Evolutionary conservation across 1,139 yeast species (phyloP).

Genomic region (Yamadazyma pseudoaaseri): DNA sequence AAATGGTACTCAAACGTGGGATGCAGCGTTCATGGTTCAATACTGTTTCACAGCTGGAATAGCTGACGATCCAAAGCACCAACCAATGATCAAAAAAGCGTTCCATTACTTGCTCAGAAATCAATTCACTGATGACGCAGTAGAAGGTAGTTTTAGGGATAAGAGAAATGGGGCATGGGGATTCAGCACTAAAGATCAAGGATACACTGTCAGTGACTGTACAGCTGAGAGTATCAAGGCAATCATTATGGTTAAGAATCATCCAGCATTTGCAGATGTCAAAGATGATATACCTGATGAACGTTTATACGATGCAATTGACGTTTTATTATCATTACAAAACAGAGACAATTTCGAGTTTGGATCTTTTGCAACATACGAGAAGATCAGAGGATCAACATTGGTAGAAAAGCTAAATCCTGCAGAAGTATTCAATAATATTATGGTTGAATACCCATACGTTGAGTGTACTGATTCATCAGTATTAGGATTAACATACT

Average conservation of each 20-base stretch:
- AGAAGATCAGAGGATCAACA: conserved; percentile 80
- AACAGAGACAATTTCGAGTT: conserved; percentile 77
- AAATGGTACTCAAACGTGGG: conserved; percentile 98
- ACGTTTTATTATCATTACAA: conserved; percentile 57
- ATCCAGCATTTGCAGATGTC: conserved; percentile 40
- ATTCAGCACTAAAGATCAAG: conserved; percentile 92
- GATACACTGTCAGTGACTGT: conserved; percentile 95
- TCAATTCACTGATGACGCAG: conserved; percentile 83
- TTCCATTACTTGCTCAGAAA: conserved; percentile 75
- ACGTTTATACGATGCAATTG: conserved; percentile 67
- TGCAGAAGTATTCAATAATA: conserved; percentile 96
- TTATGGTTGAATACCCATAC: conserved; percentile 98
- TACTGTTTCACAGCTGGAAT: conserved; percentile 79
- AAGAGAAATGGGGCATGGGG: conserved; percentile 95
- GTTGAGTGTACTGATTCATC: conserved; percentile 98
- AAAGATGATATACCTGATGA: conserved; percentile 52
- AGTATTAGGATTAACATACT: conserved; percentile 82
- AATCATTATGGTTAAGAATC: conserved; percentile 82
- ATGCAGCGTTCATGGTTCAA: conserved; percentile 86
- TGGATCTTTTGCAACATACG: conserved; percentile 95
- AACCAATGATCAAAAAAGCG: conserved; percentile 58
- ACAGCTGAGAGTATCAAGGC: conserved; percentile 97
- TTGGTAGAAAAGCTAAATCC: conserved; percentile 78
- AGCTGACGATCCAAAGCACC: conserved; percentile 67
- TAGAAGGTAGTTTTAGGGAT: conserved; percentile 78